These are phyloP conservation scores for Microbotryum scabiosae DNA, from an alignment of 1,284 basidiomycete genomes.

Conservation along the genomic window DNA sequence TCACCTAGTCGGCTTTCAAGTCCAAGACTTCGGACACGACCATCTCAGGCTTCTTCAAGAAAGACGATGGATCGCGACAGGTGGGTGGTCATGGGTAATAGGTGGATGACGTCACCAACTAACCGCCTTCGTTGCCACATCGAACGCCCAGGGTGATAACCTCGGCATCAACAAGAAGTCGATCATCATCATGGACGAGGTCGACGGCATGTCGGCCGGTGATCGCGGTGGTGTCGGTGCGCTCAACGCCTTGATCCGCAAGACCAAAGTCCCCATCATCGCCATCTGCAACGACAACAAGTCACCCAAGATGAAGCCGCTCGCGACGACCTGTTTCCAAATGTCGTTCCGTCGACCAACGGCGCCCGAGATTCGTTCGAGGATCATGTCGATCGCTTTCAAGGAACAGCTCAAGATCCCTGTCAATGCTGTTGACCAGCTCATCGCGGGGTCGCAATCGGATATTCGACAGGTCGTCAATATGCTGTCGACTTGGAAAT, in stretches of 20 bases:
- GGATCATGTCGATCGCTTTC: conserved; percentile 78
- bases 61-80: conserved; percentile 40
- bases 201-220: conserved; percentile 97
- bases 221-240: conserved; percentile 95
- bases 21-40: conserved; percentile 57
- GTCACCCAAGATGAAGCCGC: conserved; percentile 82
- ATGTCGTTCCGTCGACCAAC: conserved; percentile 71
- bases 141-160: conserved; percentile 46
- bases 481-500: conserved; percentile 94
- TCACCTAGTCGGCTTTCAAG: conserved; percentile 41
- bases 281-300: conserved; percentile 91
- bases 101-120: background rate
- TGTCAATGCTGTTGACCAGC: conserved; percentile 82
- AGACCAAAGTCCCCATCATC: conserved; percentile 94
- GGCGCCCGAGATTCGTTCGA: conserved; percentile 63
- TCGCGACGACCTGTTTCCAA: conserved; percentile 63
- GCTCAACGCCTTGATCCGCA: conserved; percentile 83
- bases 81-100: conserved; percentile 42
- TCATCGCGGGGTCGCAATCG: conserved; percentile 77
- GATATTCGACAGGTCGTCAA: conserved; percentile 96
- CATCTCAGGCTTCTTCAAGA: conserved; percentile 70
- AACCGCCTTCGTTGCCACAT: background rate
- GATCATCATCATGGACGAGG: conserved; percentile 97
- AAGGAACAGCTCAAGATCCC: conserved; percentile 90
- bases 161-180: conserved; percentile 67